These are phyloP conservation scores for Alternaria angustiovoidea DNA, from an alignment of 2,329 filamentous ascomycete genomes.

Conservation along the genomic window DNA sequence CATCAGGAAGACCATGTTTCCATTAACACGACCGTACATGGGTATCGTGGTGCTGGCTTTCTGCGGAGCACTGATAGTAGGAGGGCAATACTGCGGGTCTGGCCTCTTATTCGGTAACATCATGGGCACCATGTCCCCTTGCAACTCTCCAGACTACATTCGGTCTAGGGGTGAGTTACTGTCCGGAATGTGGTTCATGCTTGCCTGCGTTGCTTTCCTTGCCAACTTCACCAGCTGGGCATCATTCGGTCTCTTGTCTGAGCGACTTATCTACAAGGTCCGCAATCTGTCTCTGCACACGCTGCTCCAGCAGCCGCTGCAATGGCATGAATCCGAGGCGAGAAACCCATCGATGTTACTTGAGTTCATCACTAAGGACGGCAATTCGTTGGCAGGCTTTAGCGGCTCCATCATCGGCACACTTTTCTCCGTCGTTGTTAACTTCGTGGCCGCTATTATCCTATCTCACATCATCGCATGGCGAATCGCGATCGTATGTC, in stretches of 20 bases:
- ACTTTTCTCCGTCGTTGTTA: conserved; percentile 71
- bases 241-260: conserved; percentile 66
- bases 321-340: conserved; percentile 74
- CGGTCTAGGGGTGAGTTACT: conserved; percentile 61
- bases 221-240: conserved; percentile 69
- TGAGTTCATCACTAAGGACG: conserved; percentile 74
- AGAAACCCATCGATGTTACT: conserved; percentile 69
- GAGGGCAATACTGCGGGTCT: conserved; percentile 64
- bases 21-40: conserved; percentile 56
- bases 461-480: conserved; percentile 76
- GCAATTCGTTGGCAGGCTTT: conserved; percentile 71
- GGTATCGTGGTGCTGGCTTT: conserved; percentile 59
- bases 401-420: conserved; percentile 76
- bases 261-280: conserved; percentile 70
- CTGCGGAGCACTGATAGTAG: conserved; percentile 62
- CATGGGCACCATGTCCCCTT: conserved; percentile 65
- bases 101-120: conserved; percentile 69
- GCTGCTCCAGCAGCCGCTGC: conserved; percentile 70
- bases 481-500: conserved; percentile 77
- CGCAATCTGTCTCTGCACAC: conserved; percentile 71
- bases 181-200: conserved; percentile 67
- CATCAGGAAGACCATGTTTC: conserved; percentile 44
- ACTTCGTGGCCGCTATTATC: conserved; percentile 72
- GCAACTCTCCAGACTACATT: conserved; percentile 59
- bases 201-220: conserved; percentile 67